phyloP scores from a whole-genome alignment of 768 basidiomycete species.

The Lactifluus echinatus region DNA sequence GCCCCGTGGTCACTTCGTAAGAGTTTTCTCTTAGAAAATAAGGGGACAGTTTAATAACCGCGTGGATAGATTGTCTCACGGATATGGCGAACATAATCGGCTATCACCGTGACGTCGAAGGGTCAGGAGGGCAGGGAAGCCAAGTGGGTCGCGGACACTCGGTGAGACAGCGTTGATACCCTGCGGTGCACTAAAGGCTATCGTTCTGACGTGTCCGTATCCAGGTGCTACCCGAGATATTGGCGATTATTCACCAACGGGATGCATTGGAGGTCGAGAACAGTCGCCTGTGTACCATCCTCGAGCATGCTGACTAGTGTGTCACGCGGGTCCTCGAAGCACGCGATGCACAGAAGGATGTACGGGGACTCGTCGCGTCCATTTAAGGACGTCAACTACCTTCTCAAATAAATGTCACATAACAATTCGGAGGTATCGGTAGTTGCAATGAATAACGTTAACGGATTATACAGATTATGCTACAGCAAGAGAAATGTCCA shows the following conservation, averaged over 20 bases:
- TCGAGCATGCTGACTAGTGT: neutral
- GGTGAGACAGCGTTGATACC: neutral
- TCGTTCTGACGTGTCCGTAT: neutral
- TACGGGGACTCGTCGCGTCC: neutral
- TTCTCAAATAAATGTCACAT: neutral
- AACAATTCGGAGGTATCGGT: neutral
- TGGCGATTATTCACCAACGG: neutral
- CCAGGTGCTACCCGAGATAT: conserved; percentile 5
- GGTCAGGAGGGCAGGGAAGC: neutral
- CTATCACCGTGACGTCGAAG: neutral
- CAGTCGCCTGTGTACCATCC: neutral
- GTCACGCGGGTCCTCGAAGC: neutral
- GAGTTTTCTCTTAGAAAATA: neutral
- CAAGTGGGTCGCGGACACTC: neutral
- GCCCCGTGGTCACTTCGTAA: conserved; percentile 7
- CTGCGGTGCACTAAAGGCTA: no score
- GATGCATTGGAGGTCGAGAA: conserved; percentile 6
- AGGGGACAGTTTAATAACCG: neutral
- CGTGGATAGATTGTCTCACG: conserved; percentile 1
- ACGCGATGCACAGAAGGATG: neutral
- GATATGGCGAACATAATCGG: neutral
- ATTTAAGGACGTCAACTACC: neutral
- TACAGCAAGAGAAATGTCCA: neutral
- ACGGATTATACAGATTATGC: neutral
- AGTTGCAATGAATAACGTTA: neutral